Base-by-base conservation (phyloP, 176 grass and related monocot species). In the Calamus simplicifolius region DNA sequence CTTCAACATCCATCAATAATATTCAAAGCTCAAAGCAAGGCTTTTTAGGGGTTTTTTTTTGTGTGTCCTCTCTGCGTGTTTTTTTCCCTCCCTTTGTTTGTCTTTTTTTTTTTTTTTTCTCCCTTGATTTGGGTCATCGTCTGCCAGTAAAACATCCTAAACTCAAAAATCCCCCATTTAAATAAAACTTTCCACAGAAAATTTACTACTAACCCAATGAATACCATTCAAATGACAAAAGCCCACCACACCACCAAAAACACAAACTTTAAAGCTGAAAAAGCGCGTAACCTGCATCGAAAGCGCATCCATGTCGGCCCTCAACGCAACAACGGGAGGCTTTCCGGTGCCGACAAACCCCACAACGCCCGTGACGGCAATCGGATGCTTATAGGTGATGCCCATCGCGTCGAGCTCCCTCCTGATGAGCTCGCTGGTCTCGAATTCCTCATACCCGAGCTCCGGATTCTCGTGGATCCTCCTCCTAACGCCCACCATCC, bases 231-330 rank as follows among this genome's bases (percentile, higher is more conserved):
- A 2, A 38, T 12, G 35, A 1, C 35, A 38, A 38, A 38, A 38
- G 0, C 1, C 15, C 4, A 18, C n/a, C n/a, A n/a, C n/a, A n/a
- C n/a, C n/a, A n/a, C 4, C 6, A 51, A 48, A 48, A 43, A 50
- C 1, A 15, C 1, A 18, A 31, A 23, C n/a, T 52, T 1, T 17
- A 26, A 23, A 52, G 0, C 17, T 23, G 17, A 27, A 26, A 25
- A 48, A 16, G 3, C 38, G 25, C 3, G 16, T 6, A 29, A 89
- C 88, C 88, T 86, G 79, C 51, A 91, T 71, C 58, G 88, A 68
- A 21, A 91, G 76, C 13, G 88, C 88, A 54, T 91, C 88, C 82
- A 91, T 83, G 69, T 91, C 88, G 26, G 68, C 88, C 27, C 88
- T 74, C 63, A 91, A 63, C 59, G 83, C 79, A 27, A 91, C 88